Evolutionary conservation across 78 protist genomes (phyloP), one percentile per base, ranked within the genome.

Genomic region (Planoprotostelium fungivorum): DNA sequence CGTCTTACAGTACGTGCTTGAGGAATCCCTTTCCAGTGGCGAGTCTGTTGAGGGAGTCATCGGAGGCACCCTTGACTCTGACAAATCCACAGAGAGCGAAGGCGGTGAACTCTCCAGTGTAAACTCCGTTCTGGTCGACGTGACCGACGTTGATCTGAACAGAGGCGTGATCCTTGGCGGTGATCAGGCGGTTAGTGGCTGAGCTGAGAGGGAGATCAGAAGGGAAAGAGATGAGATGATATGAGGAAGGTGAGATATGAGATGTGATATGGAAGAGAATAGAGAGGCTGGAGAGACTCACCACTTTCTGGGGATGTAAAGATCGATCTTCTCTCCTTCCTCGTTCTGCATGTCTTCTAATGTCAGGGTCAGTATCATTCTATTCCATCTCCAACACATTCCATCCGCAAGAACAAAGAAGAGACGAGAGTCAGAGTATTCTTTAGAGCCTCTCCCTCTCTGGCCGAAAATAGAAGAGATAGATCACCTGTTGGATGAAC

Each of bases 101-200:
- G 84, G 93, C 39, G 92, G 90, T 96, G 92, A 83, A 92, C 88
- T 91, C 88, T 83, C 97, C 96, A 37, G 90, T 96, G 97, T 90
- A 94, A 91, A 88, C 38, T 36, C 98, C 98, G 84, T 86, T 95
- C 85, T 39, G 89, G 93, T 96, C 92, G 93, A 98, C 97, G 94
- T 94, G 93, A 38, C 97, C 98, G 89, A 98, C 93, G 96, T 96
- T 96, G 93, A 98, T 91, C 96, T 98, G 99, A 37, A 96, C 97
- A 36, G 99, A 93, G 83, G 98, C 98, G 96, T 98, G 98, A 63
- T 98, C 99, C 84, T 92, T 91, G 85, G 98, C 98, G 37, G 89
- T 86, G 91, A 97, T 96, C 83, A 96, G 84, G 87, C 96, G 93
- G 95, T 95, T 90, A 88, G 99, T 94, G 91, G 96, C 96, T 35